Base-by-base conservation (phyloP, 2,329 filamentous ascomycete genomes). In the Purpureocillium lavendulum region DNA sequence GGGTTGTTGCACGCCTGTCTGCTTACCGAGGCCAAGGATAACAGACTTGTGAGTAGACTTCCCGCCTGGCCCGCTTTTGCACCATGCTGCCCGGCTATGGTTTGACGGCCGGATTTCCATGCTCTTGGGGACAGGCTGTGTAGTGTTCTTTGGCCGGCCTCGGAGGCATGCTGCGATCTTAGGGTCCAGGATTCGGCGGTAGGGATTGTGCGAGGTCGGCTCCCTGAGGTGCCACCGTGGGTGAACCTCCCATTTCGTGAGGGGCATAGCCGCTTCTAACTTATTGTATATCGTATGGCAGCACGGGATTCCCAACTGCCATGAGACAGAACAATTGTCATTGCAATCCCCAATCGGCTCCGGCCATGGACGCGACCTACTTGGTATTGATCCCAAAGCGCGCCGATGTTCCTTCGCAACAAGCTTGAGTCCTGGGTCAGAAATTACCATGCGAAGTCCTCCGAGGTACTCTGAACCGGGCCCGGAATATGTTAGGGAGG, bases 141-240 rank as follows among this genome's bases (percentile, higher is more conserved):
- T 26, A 26, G 21, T 26, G 21, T 26, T 26, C 21, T 26, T 26
- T 26, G 21, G 21, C 21, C 21, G 21, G 21, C 21, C 21, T 26
- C 21, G 21, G 21, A 26, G 21, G 21, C 21, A 26, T 26, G 21
- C 21, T 26, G 21, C 30, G 29, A 40, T 40, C 34, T 37, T 40
- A 21, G 39, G 39, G 21, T 40, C 39, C 13, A 40, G 39, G 21
- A 40, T 40, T 31, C 39, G 34, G 32, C 34, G 39, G 9, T 37
- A 37, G 12, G 29, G 33, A 29, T 40, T 31, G 15, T 13, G 39
- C 15, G 39, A 40, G 10, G 14, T 14, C 15, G 35, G n/a, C 21
- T 40, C 30, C 18, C 39, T 17, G 16, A 37, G 34, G 14, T 35
- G 33, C 34, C 39, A 26, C 3, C 30, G 7, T 11, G 26, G 37